These are phyloP conservation scores for Hypoxylon sp. DNA, from an alignment of 2,329 filamentous ascomycete species.

Conservation along the genomic window DNA sequence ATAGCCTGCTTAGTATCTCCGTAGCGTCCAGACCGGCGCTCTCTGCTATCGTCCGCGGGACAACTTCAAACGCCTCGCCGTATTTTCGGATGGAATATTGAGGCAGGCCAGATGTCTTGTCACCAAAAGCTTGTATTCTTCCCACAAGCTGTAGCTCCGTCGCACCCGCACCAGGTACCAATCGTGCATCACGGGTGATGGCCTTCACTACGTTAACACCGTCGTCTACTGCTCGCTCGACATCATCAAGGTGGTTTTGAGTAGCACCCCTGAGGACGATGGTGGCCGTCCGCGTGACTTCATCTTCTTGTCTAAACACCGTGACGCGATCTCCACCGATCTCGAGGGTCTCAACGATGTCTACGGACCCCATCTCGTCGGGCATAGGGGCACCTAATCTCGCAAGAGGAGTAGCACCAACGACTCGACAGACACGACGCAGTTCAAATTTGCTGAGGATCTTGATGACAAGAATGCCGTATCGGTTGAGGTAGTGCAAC, in stretches of 20 bases:
- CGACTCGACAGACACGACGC: constrained; percentile 91
- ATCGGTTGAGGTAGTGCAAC: constrained; percentile 97
- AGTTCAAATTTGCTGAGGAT: constrained; percentile 98
- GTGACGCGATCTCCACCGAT: constrained; percentile 98
- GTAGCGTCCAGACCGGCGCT: constrained; percentile 96
- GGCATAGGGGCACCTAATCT: constrained; percentile 97
- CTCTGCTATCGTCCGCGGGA: constrained; percentile 93
- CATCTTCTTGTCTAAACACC: constrained; percentile 96
- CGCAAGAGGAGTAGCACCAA: constrained; percentile 95
- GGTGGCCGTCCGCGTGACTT: constrained; percentile 91
- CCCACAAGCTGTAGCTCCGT: constrained; percentile 95
- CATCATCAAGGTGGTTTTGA: constrained; percentile 96
- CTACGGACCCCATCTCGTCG: constrained; percentile 97
- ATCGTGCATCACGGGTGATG: constrained; percentile 89
- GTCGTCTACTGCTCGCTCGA: constrained; percentile 96
- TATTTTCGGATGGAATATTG: constrained; percentile 99
- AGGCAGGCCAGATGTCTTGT: constrained; percentile 90
- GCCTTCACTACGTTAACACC: constrained; percentile 99
- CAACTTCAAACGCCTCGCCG: constrained; percentile 96
- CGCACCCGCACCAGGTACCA: constrained; percentile 94
- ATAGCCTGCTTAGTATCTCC: constrained; percentile 92
- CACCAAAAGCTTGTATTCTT: constrained; percentile 88
- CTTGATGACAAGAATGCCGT: constrained; percentile 95
- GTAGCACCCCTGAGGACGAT: constrained; percentile 95
- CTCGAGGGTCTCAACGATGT: constrained; percentile 95